A percentile compares a stretch with the other conserved stretches of the same genome.
These are phyloP conservation scores for Cydonia oblonga DNA, from an alignment of 331 rosid species.

Conservation along the genomic window DNA sequence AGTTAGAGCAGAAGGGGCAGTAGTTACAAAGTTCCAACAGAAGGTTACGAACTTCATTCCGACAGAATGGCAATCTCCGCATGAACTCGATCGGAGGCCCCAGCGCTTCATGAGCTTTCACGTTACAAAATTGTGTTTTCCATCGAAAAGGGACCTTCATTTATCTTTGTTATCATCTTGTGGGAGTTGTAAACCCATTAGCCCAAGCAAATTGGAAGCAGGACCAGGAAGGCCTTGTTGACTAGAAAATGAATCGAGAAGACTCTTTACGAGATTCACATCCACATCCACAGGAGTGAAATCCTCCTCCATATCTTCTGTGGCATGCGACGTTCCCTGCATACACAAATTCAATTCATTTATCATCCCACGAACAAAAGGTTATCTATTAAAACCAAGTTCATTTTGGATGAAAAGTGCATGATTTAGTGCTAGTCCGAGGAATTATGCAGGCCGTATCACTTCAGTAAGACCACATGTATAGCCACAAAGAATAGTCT, in stretches of 20 bases:
- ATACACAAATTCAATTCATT: constrained; percentile 4
- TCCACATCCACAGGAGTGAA: constrained; percentile 88
- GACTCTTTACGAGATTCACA: constrained; percentile 81
- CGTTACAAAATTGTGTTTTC: neutral
- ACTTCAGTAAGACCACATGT: neutral
- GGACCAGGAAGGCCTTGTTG: constrained; percentile 99
- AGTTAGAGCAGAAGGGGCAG: neutral
- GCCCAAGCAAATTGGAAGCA: constrained; percentile 87
- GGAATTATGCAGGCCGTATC: neutral
- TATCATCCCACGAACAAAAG: neutral
- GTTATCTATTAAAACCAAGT: neutral
- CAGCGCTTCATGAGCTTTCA: neutral
- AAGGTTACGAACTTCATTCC: neutral
- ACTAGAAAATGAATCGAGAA: constrained; percentile 84
- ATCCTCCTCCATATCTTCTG: constrained; percentile 61
- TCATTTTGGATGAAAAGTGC: neutral
- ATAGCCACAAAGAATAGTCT: neutral
- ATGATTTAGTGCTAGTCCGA: neutral
- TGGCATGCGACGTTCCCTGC: constrained; percentile 56
- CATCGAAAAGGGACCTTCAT: constrained; percentile 8
- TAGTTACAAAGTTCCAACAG: neutral
- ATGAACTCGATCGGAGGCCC: neutral
- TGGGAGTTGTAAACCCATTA: constrained; percentile 84
- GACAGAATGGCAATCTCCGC: neutral
- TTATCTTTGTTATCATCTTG: constrained; percentile 48